Evolutionary conservation across 2,329 filamentous ascomycete species (phyloP), one percentile per base, ranked within the genome.

Genomic region (Sporothrix humicola): DNA sequence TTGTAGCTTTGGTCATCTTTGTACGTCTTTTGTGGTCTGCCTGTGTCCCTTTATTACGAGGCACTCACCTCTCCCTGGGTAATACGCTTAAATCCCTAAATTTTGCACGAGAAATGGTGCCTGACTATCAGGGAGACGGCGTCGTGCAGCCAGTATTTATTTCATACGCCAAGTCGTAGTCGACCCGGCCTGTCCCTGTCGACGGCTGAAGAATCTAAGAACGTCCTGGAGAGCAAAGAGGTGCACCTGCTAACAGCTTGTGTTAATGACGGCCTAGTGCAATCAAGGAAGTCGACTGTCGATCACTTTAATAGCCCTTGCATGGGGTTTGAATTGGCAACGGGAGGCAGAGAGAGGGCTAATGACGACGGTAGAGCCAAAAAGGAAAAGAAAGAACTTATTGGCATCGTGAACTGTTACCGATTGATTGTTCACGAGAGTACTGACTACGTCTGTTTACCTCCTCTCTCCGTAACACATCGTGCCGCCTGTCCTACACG

Each of bases 231-330:
- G 37, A 42, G n/a, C n/a, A n/a, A n/a, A n/a, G n/a, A n/a, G n/a
- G n/a, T 23, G 37, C 59, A 2, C 15, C 20, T 23, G 15, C 10
- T 56, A 8, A 37, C 3, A 37, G 7, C 4, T 6, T 6, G 31
- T 37, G 31, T 37, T 37, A 37, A 37, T 37, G 31, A 37, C 31
- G 31, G 31, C 31, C 31, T 37, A 37, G 31, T 37, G 31, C 31
- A 37, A 37, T 37, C 31, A 37, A 54, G 20, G n/a, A 7, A 54
- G 58, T 61, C 31, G 13, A 44, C 13, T 44, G 61, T 44, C 61
- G 61, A 66, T 66, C 42, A 17, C 61, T 46, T 66, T 48, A 17
- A 23, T 59, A 15, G 61, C 61, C 61, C 61, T 66, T 66, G n/a
- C 61, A 46, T 66, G n/a, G 61, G 61, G 42, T 15, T n/a, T 66